phyloP scores from a whole-genome alignment of 441 rosid genomes.

The Flueggea neowawraea region DNA sequence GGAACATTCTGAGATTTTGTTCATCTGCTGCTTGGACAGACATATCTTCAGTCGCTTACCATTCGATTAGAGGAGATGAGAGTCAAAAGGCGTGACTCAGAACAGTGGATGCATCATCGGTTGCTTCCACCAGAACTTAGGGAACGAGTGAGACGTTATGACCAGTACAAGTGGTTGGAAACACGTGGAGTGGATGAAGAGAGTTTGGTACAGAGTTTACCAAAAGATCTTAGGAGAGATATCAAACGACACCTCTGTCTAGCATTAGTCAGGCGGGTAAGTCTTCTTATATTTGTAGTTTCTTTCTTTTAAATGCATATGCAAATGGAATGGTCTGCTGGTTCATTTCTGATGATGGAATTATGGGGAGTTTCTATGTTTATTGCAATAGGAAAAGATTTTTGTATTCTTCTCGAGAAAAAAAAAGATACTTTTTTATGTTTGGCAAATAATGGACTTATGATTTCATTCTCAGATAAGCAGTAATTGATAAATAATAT shows the following conservation, averaged over 20 bases:
- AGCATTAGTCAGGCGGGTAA: conserved; percentile 91
- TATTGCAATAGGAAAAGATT: too few species aligned
- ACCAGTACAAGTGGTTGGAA: conserved; percentile 98
- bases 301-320: not conserved
- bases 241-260: conserved; percentile 94
- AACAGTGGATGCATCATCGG: conserved; percentile 99
- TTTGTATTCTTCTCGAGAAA: too few species aligned
- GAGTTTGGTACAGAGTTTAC: conserved; percentile 76
- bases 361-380: too few species aligned
- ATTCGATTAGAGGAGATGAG: conserved; percentile 98
- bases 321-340: too few species aligned
- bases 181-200: conserved; percentile 98
- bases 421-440: too few species aligned
- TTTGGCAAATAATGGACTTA: conserved; percentile 3
- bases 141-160: conserved; percentile 91
- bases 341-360: too few species aligned
- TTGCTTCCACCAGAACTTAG: conserved; percentile 86
- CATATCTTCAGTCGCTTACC: conserved; percentile 95
- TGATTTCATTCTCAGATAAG: not conserved
- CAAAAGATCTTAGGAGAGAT: conserved; percentile 95
- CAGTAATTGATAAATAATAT: too few species aligned
- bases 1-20: not conserved
- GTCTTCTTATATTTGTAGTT: conserved; percentile 17
- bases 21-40: conserved; percentile 43
- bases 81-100: conserved; percentile 97